These are phyloP conservation scores for Ceratobasidium sp. DNA, from an alignment of 1,284 basidiomycete genomes.

Conservation along the genomic window DNA sequence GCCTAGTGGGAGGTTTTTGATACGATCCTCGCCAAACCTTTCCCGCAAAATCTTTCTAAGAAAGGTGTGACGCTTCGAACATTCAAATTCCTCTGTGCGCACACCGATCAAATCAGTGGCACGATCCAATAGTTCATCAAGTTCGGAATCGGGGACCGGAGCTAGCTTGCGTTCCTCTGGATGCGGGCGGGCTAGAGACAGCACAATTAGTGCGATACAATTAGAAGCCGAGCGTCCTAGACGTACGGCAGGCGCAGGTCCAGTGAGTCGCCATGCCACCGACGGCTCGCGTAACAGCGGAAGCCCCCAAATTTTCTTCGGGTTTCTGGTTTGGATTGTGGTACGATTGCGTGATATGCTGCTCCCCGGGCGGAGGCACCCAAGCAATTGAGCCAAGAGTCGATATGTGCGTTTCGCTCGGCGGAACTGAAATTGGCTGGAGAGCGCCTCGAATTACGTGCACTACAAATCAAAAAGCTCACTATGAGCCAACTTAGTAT, in stretches of 20 bases:
- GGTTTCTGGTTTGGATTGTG: conserved; percentile 41
- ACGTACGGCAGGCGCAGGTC: conserved; percentile 41
- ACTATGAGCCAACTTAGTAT: background rate
- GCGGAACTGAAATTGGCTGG: conserved; percentile 33
- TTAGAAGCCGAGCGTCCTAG: background rate
- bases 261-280: conserved; percentile 46
- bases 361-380: background rate
- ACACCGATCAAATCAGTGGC: conserved; percentile 26
- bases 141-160: conserved; percentile 4
- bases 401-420: background rate
- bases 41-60: conserved; percentile 25
- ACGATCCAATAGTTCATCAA: background rate
- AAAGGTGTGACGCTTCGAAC: conserved; percentile 22
- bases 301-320: background rate
- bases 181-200: conserved; percentile 20
- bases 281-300: conserved; percentile 25
- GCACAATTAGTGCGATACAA: background rate
- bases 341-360: background rate
- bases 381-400: conserved; percentile 1
- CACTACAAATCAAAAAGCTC: background rate
- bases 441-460: conserved; percentile 26
- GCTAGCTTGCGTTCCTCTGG: background rate
- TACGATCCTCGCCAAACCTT: no score
- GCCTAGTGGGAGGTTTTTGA: conserved; percentile 26
- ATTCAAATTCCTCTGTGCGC: conserved; percentile 5